Conservation (phyloP, 306 rosid genomes). For the Dryas drummondii region DNA sequence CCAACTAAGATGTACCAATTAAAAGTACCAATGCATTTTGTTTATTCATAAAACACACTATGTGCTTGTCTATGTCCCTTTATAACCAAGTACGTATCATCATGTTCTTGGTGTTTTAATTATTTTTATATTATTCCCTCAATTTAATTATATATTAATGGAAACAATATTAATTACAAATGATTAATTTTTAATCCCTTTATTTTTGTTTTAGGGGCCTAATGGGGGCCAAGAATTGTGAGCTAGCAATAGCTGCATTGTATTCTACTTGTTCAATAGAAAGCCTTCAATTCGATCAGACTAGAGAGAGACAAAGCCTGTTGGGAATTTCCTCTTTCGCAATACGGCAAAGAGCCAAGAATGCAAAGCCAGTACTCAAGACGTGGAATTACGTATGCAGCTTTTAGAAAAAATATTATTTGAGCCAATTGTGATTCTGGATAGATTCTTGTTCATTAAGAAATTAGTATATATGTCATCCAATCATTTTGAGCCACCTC, state of each 20-base stretch:
- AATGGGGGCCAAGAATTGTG: conserved; percentile 6
- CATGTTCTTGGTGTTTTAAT: neutral
- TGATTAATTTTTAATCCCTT: neutral
- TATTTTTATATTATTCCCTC: neutral
- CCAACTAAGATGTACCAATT: conserved; percentile 3
- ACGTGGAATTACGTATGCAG: neutral
- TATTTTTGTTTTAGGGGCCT: neutral
- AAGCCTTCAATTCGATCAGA: neutral
- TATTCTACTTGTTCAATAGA: neutral
- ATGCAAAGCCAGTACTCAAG: neutral
- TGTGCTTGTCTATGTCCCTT: neutral
- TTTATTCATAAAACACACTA: neutral
- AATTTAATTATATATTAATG: neutral
- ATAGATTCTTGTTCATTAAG: neutral
- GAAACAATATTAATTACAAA: neutral
- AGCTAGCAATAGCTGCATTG: neutral
- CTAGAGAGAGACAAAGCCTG: neutral
- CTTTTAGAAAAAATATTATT: neutral
- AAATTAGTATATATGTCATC: neutral
- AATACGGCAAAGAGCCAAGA: neutral
- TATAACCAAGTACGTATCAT: neutral
- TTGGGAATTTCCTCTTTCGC: neutral
- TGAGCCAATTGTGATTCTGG: neutral
- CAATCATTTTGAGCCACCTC: neutral
- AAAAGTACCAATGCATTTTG: neutral